Base-by-base conservation (phyloP, 2,329 filamentous ascomycete species). In the Cytospora mali region DNA sequence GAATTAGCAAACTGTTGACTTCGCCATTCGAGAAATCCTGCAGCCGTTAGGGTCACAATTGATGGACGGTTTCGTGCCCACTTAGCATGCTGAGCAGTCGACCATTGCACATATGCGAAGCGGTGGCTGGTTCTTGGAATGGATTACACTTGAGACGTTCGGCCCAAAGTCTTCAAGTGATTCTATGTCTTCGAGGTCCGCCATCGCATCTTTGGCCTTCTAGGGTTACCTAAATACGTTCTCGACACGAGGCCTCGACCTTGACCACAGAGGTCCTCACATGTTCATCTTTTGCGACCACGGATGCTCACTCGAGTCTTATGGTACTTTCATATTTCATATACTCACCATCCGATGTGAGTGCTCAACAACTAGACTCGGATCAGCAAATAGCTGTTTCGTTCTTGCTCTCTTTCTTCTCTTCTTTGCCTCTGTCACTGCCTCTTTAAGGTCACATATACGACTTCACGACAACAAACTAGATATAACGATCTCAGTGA, bases 401-500 rank as follows among this genome's bases (percentile, higher is more conserved):
- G 13, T 42, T 9, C 29, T 28, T 23, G 18, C 23, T 11, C 31
- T 13, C 18, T 25, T 48, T 31, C 31, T 25, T 16, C 11, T 25
- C 14, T 16, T 33, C 11, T 33, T 23, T 23, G 11, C 5, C 42
- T 54, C 29, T 50, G 58, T 49, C 50, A 18, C 27, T 39, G 29
- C 28, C 27, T 35, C 46, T 31, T 18, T n/a, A 46, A 18, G 42
- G 7, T 23, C 42, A 46, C 48, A 42, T 23, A 39, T 31, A 35
- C 42, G 42, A 60, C 25, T 51, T 33, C 50, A 49, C 35, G 39
- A 54, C 39, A n/a, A 54, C 46, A 39, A 60, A 60, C 50, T 60
- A 60, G 58, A 60, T 39, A 52, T 25, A 54, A 60, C 28, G 50
- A 54, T 54, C 50, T 54, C 50, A 60, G 50, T 42, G 51, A 60